Base-by-base conservation (phyloP, 805 yeast species). In the Komagataella phaffii region DNA sequence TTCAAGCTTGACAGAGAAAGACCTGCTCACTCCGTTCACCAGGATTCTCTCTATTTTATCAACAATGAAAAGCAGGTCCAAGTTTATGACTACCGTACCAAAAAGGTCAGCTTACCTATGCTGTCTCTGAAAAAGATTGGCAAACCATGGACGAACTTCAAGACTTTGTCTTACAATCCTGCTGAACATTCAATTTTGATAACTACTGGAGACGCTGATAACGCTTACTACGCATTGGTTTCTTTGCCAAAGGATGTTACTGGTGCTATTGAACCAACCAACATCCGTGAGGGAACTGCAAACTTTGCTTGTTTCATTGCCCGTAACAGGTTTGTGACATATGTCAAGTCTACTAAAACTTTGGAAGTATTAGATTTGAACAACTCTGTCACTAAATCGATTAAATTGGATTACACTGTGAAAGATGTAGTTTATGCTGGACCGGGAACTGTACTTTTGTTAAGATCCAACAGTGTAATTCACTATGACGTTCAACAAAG, bases 1-100 rank as follows among this genome's bases (percentile, higher is more conserved):
- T 95, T 93, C 79, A 93, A 93, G 71, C 76, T 93, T 55, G 96
- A 88, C 66, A 85, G 98, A 65, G 99, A 93, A 74, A 83, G 99
- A 67, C 98, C 99, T 12, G 95, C 96, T n/a, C 78, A 79, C 60
- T 67, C 86, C 4, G 61, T 80, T 40, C 77, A 75, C 69, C 93
- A 86, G 64, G 86, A 86, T 67, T 81, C 77, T 59, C 67, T 93
- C 59, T 78, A 77, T 55, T 91, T 77, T 62, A 80, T 89, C 60
- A 88, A 88, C 67, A 76, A 79, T 54, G 96, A 88, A 64, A 88
- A 85, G 66, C 95, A 88, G 66, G 82, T 91, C 51, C 95, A 88
- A 67, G 71, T 79, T 51, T 89, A 78, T 62, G 93, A 88, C 62
- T 84, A 77, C 63, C 74, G 72, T 51, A 76, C 74, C 53, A 80